Percentiles rank a stretch among this genome's conserved stretches.
phyloP scores from a whole-genome alignment of 1,284 basidiomycete genomes.

The Malassezia cuniculi region DNA sequence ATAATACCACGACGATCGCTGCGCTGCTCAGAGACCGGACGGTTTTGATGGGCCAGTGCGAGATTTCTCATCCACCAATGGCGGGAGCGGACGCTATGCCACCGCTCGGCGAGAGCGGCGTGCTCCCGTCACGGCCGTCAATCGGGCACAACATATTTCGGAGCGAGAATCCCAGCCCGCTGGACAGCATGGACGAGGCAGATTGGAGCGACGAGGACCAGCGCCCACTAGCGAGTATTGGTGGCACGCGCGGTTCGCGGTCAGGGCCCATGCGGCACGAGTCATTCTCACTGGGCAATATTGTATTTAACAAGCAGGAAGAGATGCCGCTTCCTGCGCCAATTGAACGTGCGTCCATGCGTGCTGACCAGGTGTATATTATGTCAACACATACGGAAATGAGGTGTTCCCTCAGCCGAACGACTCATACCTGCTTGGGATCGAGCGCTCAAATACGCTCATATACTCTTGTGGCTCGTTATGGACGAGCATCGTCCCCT shows the following conservation, averaged over 20 bases:
- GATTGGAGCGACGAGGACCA: slow-evolving; percentile 6
- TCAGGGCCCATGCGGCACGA: neutral
- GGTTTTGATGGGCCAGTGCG: slow-evolving; percentile 76
- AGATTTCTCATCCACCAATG: slow-evolving; percentile 85
- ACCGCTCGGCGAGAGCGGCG: no score
- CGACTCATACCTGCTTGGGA: slow-evolving; percentile 59
- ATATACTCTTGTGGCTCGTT: slow-evolving; percentile 80
- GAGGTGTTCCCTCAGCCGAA: slow-evolving; percentile 82
- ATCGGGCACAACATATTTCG: no score
- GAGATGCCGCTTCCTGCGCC: slow-evolving; percentile 32
- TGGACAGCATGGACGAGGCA: slow-evolving; percentile 1
- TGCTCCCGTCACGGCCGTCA: no score
- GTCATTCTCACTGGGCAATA: slow-evolving; percentile 50
- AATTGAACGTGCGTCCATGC: slow-evolving; percentile 14
- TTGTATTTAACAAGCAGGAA: slow-evolving; percentile 56
- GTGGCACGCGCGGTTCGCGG: no score
- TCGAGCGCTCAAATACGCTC: slow-evolving; percentile 58
- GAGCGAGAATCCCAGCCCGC: no score
- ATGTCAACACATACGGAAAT: slow-evolving; percentile 31
- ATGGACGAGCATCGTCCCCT: slow-evolving; percentile 80
- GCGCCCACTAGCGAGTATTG: no score
- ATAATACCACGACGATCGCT: slow-evolving; percentile 94
- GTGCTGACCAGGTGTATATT: slow-evolving; percentile 49
- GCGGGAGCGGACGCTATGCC: no score
- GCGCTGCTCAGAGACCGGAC: slow-evolving; percentile 56